Evolutionary conservation across 202 grass and related monocot genomes (phyloP).

Genomic region (Setaria italica): DNA sequence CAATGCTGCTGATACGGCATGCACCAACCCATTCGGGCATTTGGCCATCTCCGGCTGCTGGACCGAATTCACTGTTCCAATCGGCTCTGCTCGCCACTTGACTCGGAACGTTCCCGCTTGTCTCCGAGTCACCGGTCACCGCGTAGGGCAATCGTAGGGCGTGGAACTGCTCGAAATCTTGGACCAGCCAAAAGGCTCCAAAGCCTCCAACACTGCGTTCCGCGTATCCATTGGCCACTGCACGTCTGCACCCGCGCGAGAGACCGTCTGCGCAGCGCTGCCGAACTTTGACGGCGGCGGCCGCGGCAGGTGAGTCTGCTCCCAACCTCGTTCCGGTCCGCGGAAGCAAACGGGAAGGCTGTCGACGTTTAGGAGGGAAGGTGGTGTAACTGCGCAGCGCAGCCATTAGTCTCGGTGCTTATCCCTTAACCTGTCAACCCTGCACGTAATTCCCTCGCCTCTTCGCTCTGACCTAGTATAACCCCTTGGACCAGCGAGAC

Average conservation of each 20-base stretch:
- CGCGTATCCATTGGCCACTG: background rate
- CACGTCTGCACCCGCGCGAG: background rate
- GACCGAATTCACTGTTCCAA: background rate
- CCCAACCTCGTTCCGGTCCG: conserved; percentile 28
- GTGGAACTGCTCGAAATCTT: background rate
- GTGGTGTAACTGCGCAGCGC: background rate
- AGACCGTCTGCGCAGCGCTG: conserved; percentile 23
- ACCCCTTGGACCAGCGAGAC: background rate
- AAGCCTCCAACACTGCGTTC: background rate
- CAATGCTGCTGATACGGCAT: background rate
- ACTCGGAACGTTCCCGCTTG: background rate
- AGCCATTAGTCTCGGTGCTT: conserved; percentile 5
- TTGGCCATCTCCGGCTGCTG: background rate
- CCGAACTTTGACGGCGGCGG: conserved; percentile 52
- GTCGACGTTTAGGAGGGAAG: conserved; percentile 19
- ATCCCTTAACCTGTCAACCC: background rate
- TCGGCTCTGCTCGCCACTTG: background rate
- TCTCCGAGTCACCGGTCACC: conserved; percentile 10
- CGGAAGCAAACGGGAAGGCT: conserved; percentile 53
- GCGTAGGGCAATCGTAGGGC: background rate
- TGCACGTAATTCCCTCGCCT: background rate
- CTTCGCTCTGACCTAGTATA: conserved; percentile 31
- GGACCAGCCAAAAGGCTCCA: background rate
- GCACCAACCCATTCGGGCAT: background rate
- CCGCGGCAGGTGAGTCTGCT: conserved; percentile 5